A percentile compares a stretch with the other conserved stretches of the same genome.
These are phyloP conservation scores for Aspergillus sp. DNA, from an alignment of 2,329 filamentous ascomycete genomes.

Conservation along the genomic window DNA sequence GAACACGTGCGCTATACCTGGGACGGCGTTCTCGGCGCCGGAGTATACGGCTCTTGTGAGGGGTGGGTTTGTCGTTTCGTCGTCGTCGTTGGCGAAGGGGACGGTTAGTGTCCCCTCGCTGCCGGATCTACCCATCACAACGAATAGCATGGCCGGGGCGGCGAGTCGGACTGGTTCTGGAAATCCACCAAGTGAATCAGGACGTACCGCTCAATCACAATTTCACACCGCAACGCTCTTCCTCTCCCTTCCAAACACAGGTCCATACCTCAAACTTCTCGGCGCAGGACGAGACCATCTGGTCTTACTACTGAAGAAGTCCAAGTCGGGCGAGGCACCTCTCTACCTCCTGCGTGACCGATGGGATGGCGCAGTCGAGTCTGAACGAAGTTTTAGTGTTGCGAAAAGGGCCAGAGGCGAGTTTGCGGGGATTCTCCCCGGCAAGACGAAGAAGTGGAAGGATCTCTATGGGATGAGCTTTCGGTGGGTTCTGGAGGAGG, in stretches of 20 bases:
- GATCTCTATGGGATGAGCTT: conserved; percentile 63
- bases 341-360: conserved; percentile 60
- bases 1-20: conserved; percentile 52
- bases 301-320: conserved; percentile 56
- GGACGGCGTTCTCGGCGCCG: conserved; percentile 48
- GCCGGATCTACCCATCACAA: conserved; percentile 31
- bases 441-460: conserved; percentile 67
- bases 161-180: conserved; percentile 31
- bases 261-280: conserved; percentile 63
- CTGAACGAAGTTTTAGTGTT: conserved; percentile 47
- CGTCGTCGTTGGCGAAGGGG: conserved; percentile 46
- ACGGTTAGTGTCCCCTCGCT: conserved; percentile 49
- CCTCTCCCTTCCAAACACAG: conserved; percentile 63
- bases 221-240: conserved; percentile 46
- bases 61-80: conserved; percentile 60
- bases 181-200: background rate
- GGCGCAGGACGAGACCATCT: conserved; percentile 60
- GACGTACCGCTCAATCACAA: conserved; percentile 10
- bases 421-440: conserved; percentile 59
- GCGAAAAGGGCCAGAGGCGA: conserved; percentile 62
- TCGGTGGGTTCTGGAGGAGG: conserved; percentile 65
- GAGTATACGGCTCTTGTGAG: conserved; percentile 56
- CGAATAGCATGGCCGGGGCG: conserved; percentile 17
- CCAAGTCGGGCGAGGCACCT: conserved; percentile 59
- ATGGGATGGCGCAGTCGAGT: conserved; percentile 66